Base-by-base conservation (phyloP, 2,329 filamentous ascomycete genomes). In the Aaosphaeria arxii region DNA sequence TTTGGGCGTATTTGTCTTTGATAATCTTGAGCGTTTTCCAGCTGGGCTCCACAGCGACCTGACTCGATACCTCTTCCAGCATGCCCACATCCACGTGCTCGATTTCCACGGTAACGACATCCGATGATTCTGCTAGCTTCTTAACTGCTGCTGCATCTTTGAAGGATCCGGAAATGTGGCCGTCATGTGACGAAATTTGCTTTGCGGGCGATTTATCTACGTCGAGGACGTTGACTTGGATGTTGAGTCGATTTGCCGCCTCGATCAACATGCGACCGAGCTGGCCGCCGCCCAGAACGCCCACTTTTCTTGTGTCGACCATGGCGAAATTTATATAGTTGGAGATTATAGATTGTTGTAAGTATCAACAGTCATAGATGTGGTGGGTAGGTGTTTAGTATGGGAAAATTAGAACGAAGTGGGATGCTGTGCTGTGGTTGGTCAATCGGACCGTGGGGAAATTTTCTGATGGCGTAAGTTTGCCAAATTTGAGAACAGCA, bases 221-320 rank as follows among this genome's bases (percentile, higher is more conserved):
- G 69, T 96, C 92, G 42, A 96, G 81, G 38, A 95, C 79, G 49
- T 86, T 88, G 57, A 94, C 81, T 56, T 87, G 81, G 56, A 95
- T 84, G 60, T 89, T 90, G 49, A 95, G 81, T 56, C 81, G 75
- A 64, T 86, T 84, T 32, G 91, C 91, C n/a, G 88, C 86, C 75
- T 97, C 90, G 55, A 88, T 87, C 17, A 97, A 82, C 94, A 97
- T 97, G 56, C 89, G 88, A 51, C 92, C 94, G 38, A 99, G 81
- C 74, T 79, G 76, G 59, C 77, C 77, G 39, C 77, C 77, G 24
- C 67, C 67, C 11, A 70, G 54, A 6, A 70, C 64, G 11, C 67
- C 67, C 5, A 70, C 64, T 50, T 64, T 69, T 29, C 65, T 59
- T 28, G 48, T 54, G 46, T 70, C 66, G 47, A 58, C 54, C 63